Evolutionary conservation across 768 basidiomycete genomes (phyloP).

Genomic region (Grammothele lineata): DNA sequence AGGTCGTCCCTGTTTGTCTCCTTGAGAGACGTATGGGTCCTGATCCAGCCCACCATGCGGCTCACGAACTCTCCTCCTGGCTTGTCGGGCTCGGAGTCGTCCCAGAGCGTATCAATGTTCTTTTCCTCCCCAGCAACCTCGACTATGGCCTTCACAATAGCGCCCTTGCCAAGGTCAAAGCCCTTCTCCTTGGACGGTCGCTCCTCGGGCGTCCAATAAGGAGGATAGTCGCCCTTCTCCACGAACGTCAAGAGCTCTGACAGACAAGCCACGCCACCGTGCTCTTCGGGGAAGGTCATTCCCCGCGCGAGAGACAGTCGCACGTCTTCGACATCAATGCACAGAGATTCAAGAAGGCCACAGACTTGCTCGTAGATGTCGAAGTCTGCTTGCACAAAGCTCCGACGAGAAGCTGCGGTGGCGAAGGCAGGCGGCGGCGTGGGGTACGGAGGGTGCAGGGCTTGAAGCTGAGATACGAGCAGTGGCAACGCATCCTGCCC

Average conservation of each 20-base stretch:
- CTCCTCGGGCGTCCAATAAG: constrained; percentile 56
- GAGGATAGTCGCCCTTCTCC: constrained; percentile 64
- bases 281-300: constrained; percentile 52
- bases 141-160: constrained; percentile 80
- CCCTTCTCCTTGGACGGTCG: constrained; percentile 59
- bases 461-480: constrained; percentile 52
- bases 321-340: constrained; percentile 75
- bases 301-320: constrained; percentile 69
- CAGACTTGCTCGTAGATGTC: constrained; percentile 72
- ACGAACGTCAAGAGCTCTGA: constrained; percentile 67
- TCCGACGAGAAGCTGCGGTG: constrained; percentile 36
- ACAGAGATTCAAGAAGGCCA: constrained; percentile 71
- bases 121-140: constrained; percentile 81
- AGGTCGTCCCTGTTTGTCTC: constrained; percentile 62
- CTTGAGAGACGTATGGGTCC: constrained; percentile 40
- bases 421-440: constrained; percentile 35
- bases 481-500: constrained; percentile 60
- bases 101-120: constrained; percentile 77
- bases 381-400: constrained; percentile 60
- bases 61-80: constrained; percentile 72
- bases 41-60: constrained; percentile 76
- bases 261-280: constrained; percentile 54
- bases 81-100: constrained; percentile 46
- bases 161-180: constrained; percentile 81
- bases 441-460: constrained; percentile 55